Conservation (phyloP, 257 asterid genomes). For the Nicotiana undulata region DNA sequence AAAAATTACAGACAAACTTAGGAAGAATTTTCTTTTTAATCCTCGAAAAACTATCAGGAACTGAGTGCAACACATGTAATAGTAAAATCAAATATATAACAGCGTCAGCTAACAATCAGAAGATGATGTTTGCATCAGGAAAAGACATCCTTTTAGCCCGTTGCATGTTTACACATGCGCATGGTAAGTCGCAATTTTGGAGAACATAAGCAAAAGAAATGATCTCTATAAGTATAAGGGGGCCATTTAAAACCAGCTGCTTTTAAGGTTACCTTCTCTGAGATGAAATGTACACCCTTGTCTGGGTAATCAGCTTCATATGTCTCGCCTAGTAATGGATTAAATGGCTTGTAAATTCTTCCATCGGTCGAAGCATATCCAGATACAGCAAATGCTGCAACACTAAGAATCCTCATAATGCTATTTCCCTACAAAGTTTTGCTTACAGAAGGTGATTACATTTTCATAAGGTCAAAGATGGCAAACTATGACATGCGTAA, state of each 20-base stretch:
- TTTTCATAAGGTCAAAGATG: not conserved
- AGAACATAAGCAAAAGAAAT: not conserved
- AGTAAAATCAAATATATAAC: too few relatives aligned
- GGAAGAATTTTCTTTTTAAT: too few relatives aligned
- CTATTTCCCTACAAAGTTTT: slow-evolving; percentile 12
- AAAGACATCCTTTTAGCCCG: not conserved
- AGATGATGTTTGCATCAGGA: not conserved
- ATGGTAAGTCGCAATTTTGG: not conserved
- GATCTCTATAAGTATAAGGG: not conserved
- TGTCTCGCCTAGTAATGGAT: slow-evolving; percentile 15
- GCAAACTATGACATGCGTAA: not conserved
- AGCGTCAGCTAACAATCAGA: not conserved
- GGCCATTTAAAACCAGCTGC: not conserved
- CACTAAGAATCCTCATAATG: slow-evolving; percentile 13
- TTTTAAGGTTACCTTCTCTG: slow-evolving; percentile 9
- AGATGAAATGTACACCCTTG: slow-evolving; percentile 13
- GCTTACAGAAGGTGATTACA: not conserved
- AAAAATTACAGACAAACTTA: too few relatives aligned
- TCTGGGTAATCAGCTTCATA: slow-evolving; percentile 16
- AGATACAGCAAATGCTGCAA: slow-evolving; percentile 16
- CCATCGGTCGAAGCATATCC: slow-evolving; percentile 19
- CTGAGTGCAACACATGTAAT: too few relatives aligned
- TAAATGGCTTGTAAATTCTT: slow-evolving; percentile 15
- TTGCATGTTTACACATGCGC: not conserved
- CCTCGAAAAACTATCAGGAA: too few relatives aligned